Evolutionary conservation across 108 stramenopile species (phyloP).

Genomic region (Discostella stelligeroides): DNA sequence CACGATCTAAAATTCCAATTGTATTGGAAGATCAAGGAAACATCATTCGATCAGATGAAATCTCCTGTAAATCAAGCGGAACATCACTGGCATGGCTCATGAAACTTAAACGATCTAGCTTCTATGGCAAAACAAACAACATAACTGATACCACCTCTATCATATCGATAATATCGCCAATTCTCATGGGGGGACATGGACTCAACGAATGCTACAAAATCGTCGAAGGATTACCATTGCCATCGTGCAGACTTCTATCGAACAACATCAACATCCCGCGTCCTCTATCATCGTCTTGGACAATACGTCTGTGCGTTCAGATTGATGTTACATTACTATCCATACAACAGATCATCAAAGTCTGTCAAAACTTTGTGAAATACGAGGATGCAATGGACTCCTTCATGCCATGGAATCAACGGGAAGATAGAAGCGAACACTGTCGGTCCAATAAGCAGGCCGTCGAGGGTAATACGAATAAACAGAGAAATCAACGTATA

Average conservation of each 20-base stretch:
- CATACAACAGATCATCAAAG: slow-evolving; percentile 50
- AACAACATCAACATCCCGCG: neutral
- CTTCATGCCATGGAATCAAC: slow-evolving; percentile 53
- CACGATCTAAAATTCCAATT: slow-evolving; percentile 36
- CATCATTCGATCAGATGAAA: no score
- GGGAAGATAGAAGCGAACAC: slow-evolving; percentile 30
- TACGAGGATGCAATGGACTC: slow-evolving; percentile 69
- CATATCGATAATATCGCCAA: slow-evolving; percentile 50
- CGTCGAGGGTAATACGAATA: slow-evolving; percentile 36
- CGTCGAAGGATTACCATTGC: slow-evolving; percentile 37
- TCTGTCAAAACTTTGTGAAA: slow-evolving; percentile 71
- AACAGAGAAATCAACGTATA: slow-evolving; percentile 36
- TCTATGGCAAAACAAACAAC: neutral
- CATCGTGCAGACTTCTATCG: no score
- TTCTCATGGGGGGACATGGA: slow-evolving; percentile 56
- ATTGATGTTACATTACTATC: slow-evolving; percentile 48
- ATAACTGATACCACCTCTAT: slow-evolving; percentile 7
- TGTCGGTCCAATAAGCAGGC: slow-evolving; percentile 53
- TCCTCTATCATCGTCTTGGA: slow-evolving; percentile 38
- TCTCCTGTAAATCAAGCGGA: slow-evolving; percentile 15
- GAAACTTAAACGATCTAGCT: slow-evolving; percentile 3
- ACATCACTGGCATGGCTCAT: slow-evolving; percentile 17
- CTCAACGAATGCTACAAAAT: slow-evolving; percentile 53
- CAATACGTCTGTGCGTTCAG: slow-evolving; percentile 59
- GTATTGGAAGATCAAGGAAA: slow-evolving; percentile 2